phyloP scores from a whole-genome alignment of 2,329 filamentous ascomycete genomes.

The Neopestalotiopsis rosae region DNA sequence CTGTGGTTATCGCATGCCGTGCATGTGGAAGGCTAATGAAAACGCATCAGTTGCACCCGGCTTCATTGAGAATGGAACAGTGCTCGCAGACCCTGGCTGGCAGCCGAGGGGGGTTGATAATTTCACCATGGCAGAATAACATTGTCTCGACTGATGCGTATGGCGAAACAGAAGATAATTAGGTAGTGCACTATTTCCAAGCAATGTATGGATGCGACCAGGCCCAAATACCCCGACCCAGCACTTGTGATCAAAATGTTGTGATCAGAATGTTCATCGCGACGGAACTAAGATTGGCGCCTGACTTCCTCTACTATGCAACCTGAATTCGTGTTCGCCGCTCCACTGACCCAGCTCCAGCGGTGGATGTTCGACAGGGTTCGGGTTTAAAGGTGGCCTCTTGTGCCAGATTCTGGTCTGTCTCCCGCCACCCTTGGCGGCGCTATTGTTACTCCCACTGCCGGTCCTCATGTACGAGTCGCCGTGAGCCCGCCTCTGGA shows the following conservation, averaged over 20 bases:
- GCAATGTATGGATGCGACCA: not conserved
- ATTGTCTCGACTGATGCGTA: not conserved
- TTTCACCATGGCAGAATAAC: too few relatives aligned
- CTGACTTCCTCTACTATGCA: not conserved
- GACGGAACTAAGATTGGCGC: not conserved
- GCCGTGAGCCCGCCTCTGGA: not conserved
- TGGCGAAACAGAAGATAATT: not conserved
- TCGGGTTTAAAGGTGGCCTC: not conserved
- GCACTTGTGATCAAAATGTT: not conserved
- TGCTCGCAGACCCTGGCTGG: conserved; percentile 16
- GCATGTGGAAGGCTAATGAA: not conserved
- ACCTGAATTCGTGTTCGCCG: not conserved
- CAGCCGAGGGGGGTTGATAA: not conserved
- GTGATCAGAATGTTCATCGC: not conserved
- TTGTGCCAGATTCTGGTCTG: not conserved
- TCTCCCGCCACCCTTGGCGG: not conserved
- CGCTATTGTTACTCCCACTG: not conserved
- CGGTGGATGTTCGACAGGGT: not conserved
- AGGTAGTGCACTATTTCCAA: not conserved
- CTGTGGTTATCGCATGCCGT: not conserved
- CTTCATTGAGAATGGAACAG: conserved; percentile 15
- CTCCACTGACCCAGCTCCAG: not conserved
- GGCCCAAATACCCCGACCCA: not conserved
- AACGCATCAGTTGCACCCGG: conserved; percentile 14
- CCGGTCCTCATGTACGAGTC: not conserved